These are phyloP conservation scores for Aspergillus texensis DNA, from an alignment of 2,329 filamentous ascomycete species.

Conservation along the genomic window DNA sequence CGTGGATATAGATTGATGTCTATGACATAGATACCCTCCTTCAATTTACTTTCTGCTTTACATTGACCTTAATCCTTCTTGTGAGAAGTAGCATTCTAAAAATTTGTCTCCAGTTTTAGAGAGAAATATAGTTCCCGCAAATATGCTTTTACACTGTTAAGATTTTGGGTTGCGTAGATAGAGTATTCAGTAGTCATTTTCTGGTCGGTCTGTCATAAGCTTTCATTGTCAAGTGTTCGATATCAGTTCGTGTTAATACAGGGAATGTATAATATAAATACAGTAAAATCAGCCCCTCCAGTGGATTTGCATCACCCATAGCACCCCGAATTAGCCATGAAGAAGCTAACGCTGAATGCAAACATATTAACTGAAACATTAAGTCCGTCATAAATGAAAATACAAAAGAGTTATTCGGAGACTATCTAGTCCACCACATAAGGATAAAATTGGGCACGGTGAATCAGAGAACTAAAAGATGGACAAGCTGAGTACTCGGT, in stretches of 20 bases:
- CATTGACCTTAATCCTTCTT: neutral
- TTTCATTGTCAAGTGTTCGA: neutral
- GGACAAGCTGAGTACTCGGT: neutral
- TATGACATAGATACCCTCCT: slow-evolving; percentile 25
- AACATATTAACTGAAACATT: neutral
- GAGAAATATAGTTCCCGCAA: no score
- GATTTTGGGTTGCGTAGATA: no score
- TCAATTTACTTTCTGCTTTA: slow-evolving; percentile 6
- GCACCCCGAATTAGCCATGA: neutral
- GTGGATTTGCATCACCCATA: neutral
- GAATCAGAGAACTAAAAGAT: neutral
- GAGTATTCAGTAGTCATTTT: neutral
- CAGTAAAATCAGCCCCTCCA: neutral
- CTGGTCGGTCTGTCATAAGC: neutral
- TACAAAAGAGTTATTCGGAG: neutral
- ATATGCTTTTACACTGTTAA: neutral
- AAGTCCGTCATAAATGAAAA: neutral
- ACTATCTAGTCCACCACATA: neutral
- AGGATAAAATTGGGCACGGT: neutral
- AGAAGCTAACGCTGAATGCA: neutral
- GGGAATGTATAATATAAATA: neutral
- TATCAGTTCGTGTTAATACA: neutral
- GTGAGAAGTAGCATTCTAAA: neutral
- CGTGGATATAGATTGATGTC: slow-evolving; percentile 22
- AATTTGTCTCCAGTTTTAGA: neutral